Base-by-base conservation (phyloP, 1,284 basidiomycete genomes). In the Austropuccinia psidii region DNA sequence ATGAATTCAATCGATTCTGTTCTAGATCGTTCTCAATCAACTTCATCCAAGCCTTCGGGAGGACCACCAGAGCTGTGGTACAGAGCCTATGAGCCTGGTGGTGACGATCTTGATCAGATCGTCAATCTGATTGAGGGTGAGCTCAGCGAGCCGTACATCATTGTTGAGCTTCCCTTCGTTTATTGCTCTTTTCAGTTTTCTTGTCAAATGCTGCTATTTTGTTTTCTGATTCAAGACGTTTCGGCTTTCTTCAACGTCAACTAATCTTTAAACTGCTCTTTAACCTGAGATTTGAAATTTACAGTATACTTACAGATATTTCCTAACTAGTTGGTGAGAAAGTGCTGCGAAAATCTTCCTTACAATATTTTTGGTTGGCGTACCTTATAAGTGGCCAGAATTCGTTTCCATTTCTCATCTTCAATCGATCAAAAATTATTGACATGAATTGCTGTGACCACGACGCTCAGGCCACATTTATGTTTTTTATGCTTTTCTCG, bases 131-230 rank as follows among this genome's bases (percentile, higher is more conserved):
- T 94, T n/a, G 89, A 93, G 83, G 88, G 85, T 78, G 92, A 94
- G 82, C 86, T 96, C 80, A 93, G 90, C 77, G 94, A 98, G 82
- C 95, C 94, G 43, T 98, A 93, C 83, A 92, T 95, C 74, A 88
- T 93, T 66, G 93, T 93, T 82, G 93, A 91, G 0, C 33, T 39
- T 8, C 7, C 43, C n/a, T 93, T 91, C 31, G 77, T 78, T 54
- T 80, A 78, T 74, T 80, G 80, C 62, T 41, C 17, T 41, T 41
- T 15, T 54, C 19, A 19, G n/a, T 43, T 27, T 29, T 61, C 11
- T 29, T 61, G 29, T 45, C 31, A 45, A 24, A 21, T 21, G 21
- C 13, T 35, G 27, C 27, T 17, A 37, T 21, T 29, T 15, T 27
- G 19, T 39, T 13, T 0, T 15, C 50, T 55, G 49, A 9, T 19